A percentile compares a stretch with the other conserved stretches of the same genome.
These are phyloP conservation scores for Xylaria multiplex DNA, from an alignment of 2,329 filamentous ascomycete genomes.

Conservation along the genomic window DNA sequence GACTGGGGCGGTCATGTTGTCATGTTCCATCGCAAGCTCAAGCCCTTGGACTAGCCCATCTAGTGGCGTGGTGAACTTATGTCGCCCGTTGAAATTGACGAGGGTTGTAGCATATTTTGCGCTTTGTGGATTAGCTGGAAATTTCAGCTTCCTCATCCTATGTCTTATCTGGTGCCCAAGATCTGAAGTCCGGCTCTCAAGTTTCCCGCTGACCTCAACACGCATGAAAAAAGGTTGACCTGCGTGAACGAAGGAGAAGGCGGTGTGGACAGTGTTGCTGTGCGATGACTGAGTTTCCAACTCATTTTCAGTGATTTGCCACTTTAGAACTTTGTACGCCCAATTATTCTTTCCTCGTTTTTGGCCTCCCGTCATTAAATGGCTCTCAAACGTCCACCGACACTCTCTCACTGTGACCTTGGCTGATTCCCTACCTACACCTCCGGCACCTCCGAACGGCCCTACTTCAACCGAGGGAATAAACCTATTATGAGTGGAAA, in stretches of 20 bases:
- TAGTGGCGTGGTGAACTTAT: constrained; percentile 37
- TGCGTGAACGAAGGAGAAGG: constrained; percentile 47
- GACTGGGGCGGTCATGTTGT: constrained; percentile 37
- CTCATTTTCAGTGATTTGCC: constrained; percentile 48
- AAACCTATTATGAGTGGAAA: constrained; percentile 29
- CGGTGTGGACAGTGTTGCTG: constrained; percentile 46
- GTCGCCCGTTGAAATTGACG: constrained; percentile 39
- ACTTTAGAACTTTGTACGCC: constrained; percentile 44
- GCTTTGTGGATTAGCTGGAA: constrained; percentile 33
- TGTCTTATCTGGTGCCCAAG: constrained; percentile 38
- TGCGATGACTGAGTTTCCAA: constrained; percentile 42
- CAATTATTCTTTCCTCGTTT: constrained; percentile 33
- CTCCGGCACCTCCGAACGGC: constrained; percentile 38
- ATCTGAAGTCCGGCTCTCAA: constrained; percentile 41
- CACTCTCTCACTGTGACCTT: constrained; percentile 35
- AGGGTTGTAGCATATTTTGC: constrained; percentile 40
- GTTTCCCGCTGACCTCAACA: constrained; percentile 46
- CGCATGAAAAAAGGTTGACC: constrained; percentile 47
- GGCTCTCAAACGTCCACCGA: constrained; percentile 45
- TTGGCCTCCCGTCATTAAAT: constrained; percentile 33
- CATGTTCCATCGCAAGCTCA: constrained; percentile 40
- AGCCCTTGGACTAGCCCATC: constrained; percentile 40
- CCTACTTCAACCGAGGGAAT: constrained; percentile 39
- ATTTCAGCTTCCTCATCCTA: constrained; percentile 39
- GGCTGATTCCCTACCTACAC: constrained; percentile 39